Evolutionary conservation across 2,329 filamentous ascomycete species (phyloP), one percentile per base, ranked within the genome.

Genomic region (Keithomyces neogunnii): DNA sequence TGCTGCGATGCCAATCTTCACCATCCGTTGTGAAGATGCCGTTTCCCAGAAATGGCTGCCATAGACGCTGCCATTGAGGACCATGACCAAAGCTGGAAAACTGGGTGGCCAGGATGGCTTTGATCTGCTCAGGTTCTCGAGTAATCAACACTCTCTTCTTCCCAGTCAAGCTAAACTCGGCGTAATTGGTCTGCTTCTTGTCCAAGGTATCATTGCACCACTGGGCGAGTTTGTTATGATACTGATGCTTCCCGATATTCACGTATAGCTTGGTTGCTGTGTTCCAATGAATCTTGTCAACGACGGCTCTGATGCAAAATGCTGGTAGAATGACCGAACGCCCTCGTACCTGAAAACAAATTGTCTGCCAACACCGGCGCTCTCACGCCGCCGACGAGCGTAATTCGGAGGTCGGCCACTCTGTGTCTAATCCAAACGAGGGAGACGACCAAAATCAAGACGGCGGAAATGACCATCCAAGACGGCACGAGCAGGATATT

Each of bases 21-120:
- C 77, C 77, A 50, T 81, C 75, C 0, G 69, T 73, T 0, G 71
- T 75, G 57, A 82, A 81, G 57, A 83, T 81, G 45, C 75, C 76
- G 53, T 80, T 69, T 1, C 78, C 78, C 6, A 82, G 66, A 45
- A 81, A 69, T 0, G 73, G 73, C 1, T 63, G 58, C 62, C 76
- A 72, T 2, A 66, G 60, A 1, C 62, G 52, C 51, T 73, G 72
- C 53, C 77, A 73, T 26, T 57, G 53, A 0, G 62, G 53, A 0
- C 74, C 71, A 49, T 80, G 69, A 19, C 69, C 71, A 51, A 76
- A 84, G 53, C 80, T 73, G 52, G 74, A 68, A 60, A 83, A 83
- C 47, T 80, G 72, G 35, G 73, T 73, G 0, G 80, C 75, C 11
- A 84, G 67, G 4, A 82, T 60, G 0, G 78, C 70, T 59, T 82